Evolutionary conservation across 139 green algal species (phyloP).

Genomic region (Chlamydomonas sphaeroides): DNA sequence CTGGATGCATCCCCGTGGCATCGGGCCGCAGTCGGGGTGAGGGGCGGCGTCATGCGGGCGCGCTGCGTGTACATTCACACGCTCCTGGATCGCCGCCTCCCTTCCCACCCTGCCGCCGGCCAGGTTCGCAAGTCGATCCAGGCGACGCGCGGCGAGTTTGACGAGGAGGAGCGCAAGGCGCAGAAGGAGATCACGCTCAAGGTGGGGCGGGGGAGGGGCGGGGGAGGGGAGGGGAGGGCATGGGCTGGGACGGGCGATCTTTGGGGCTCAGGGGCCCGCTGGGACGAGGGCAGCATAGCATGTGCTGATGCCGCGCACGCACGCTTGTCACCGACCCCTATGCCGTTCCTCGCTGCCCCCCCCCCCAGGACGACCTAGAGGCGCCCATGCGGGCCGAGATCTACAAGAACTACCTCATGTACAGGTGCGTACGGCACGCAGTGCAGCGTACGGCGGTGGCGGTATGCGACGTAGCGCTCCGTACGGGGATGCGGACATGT

Average conservation of each 20-base stretch:
- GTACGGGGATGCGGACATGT: background rate
- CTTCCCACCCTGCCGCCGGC: too few species aligned
- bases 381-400: conserved; percentile 72
- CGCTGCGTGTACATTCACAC: background rate
- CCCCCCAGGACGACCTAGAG: conserved; percentile 36
- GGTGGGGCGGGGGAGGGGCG: conserved; percentile 58
- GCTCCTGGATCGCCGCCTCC: too few species aligned
- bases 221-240: too few species aligned
- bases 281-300: too few species aligned
- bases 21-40: too few species aligned
- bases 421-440: too few species aligned
- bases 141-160: conserved; percentile 60
- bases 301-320: too few species aligned
- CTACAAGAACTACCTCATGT: conserved; percentile 97
- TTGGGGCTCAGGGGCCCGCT: too few species aligned
- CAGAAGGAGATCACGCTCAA: conserved; percentile 97
- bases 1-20: background rate
- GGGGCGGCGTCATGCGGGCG: too few species aligned
- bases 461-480: too few species aligned
- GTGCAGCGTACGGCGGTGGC: background rate
- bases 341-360: too few species aligned
- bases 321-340: too few species aligned
- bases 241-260: background rate
- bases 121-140: conserved; percentile 58
- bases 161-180: conserved; percentile 66